These are phyloP conservation scores for Obelidium mucronatum DNA, from an alignment of 192 early-diverging fungal species.

Conservation along the genomic window DNA sequence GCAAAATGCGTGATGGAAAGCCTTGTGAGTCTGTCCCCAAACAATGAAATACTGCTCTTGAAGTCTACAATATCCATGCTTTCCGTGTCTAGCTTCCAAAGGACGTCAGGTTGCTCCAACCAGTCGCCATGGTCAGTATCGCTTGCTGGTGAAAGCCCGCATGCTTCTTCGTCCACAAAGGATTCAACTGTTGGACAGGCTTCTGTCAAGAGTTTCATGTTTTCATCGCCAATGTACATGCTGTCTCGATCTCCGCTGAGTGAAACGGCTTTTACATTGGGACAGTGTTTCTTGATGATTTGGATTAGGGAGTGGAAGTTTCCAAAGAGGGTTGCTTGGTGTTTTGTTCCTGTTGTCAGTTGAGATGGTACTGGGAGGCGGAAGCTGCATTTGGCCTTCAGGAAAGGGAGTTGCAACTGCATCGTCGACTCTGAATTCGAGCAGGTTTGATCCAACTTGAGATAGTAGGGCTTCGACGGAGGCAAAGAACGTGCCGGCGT, in stretches of 20 bases:
- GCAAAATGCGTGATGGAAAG: slow-evolving; percentile 21
- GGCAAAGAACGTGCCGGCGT: slow-evolving; percentile 5
- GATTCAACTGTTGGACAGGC: slow-evolving; percentile 19
- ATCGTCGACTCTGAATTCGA: slow-evolving; percentile 18
- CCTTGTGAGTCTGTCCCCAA: slow-evolving; percentile 20
- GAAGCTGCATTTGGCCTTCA: background rate
- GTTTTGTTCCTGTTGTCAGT: background rate
- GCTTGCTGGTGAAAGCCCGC: slow-evolving; percentile 8
- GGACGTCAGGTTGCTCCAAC: background rate
- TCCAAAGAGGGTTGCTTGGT: background rate
- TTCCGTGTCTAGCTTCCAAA: slow-evolving; percentile 21
- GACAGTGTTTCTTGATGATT: slow-evolving; percentile 9
- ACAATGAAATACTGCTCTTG: background rate
- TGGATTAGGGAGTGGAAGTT: background rate
- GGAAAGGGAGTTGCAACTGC: background rate
- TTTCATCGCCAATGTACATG: slow-evolving; percentile 1
- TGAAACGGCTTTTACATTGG: background rate
- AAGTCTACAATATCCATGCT: slow-evolving; percentile 22
- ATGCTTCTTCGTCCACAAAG: slow-evolving; percentile 32
- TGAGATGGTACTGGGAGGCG: background rate
- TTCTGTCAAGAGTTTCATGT: slow-evolving; percentile 16
- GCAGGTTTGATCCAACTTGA: background rate
- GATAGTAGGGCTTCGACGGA: background rate
- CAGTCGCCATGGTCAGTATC: slow-evolving; percentile 8
- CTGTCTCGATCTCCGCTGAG: slow-evolving; percentile 1